Conservation (phyloP, 1,284 basidiomycete genomes). For the Tilletia indica region DNA sequence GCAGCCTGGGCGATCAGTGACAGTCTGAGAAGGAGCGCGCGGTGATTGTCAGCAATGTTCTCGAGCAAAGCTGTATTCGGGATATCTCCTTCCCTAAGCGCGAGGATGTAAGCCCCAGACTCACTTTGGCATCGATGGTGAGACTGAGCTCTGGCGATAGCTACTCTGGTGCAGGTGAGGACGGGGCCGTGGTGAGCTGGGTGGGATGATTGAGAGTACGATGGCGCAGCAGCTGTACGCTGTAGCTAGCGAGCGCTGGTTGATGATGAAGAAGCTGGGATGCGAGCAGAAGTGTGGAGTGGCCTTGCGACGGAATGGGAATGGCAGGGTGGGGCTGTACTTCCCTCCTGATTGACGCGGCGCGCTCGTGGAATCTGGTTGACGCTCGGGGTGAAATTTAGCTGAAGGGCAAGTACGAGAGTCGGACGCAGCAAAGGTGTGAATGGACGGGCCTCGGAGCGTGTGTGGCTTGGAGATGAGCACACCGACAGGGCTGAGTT, state of each 20-base stretch:
- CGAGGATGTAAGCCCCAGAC: not conserved
- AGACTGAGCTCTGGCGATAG: constrained; percentile 42
- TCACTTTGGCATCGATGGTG: constrained; percentile 51
- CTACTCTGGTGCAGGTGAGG: constrained; percentile 1
- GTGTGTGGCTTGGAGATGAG: too few relatives aligned
- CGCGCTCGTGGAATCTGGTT: too few relatives aligned
- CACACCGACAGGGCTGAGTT: too few relatives aligned
- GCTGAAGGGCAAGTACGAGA: too few relatives aligned
- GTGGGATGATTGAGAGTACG: not conserved
- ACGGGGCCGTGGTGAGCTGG: not conserved
- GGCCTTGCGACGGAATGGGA: not conserved
- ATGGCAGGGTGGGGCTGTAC: not conserved
- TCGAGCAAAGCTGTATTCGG: too few relatives aligned
- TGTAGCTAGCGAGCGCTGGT: not conserved
- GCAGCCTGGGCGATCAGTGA: constrained; percentile 53
- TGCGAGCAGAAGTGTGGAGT: not conserved
- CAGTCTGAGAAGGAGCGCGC: not conserved
- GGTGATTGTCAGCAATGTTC: not conserved
- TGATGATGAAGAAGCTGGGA: not conserved
- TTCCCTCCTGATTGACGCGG: too few relatives aligned
- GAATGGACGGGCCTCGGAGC: too few relatives aligned
- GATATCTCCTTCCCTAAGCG: too few relatives aligned
- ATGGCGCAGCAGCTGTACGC: not conserved
- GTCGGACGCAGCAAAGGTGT: too few relatives aligned
- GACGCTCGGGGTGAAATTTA: too few relatives aligned